Evolutionary conservation across 1,284 basidiomycete genomes (phyloP).

Genomic region (Naganishia liquefaciens): DNA sequence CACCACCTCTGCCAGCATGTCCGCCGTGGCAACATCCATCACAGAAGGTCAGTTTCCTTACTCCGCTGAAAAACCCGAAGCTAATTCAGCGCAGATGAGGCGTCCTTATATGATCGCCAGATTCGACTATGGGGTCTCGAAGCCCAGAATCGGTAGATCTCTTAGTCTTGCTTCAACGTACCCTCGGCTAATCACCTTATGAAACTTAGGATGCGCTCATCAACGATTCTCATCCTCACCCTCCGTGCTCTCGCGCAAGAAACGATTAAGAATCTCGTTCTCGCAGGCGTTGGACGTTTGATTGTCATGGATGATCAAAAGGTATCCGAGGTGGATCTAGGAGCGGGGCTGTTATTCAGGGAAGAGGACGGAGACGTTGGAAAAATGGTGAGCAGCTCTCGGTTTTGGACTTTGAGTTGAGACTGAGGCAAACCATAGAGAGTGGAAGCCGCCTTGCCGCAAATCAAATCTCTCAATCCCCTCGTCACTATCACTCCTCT

Average conservation of each 20-base stretch:
- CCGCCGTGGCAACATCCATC: slow-evolving; percentile 10
- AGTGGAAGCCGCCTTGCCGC: slow-evolving; percentile 75
- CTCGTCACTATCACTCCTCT: slow-evolving; percentile 77
- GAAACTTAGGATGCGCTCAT: slow-evolving; percentile 77
- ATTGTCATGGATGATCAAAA: slow-evolving; percentile 60
- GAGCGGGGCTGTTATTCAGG: slow-evolving; percentile 89
- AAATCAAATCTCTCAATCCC: slow-evolving; percentile 87
- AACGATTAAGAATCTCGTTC: slow-evolving; percentile 82
- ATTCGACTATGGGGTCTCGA: slow-evolving; percentile 97
- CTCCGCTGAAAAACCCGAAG: no score
- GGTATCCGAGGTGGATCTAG: slow-evolving; percentile 71
- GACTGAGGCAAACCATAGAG: slow-evolving; percentile 60
- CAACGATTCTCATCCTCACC: slow-evolving; percentile 81
- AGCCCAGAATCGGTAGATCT: slow-evolving; percentile 82
- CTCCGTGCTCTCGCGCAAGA: slow-evolving; percentile 90
- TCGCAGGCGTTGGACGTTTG: slow-evolving; percentile 61
- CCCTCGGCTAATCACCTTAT: slow-evolving; percentile 20
- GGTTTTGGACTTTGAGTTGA: background rate
- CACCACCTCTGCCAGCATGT: background rate
- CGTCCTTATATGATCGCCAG: slow-evolving; percentile 90
- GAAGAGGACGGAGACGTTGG: slow-evolving; percentile 79
- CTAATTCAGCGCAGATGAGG: slow-evolving; percentile 62
- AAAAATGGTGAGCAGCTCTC: slow-evolving; percentile 63
- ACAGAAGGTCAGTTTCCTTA: slow-evolving; percentile 24
- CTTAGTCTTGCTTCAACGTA: background rate